Percentiles rank a stretch among this genome's conserved stretches.
phyloP scores from a whole-genome alignment of 352 stramenopile genomes.

The Lagenidium sp. region DNA sequence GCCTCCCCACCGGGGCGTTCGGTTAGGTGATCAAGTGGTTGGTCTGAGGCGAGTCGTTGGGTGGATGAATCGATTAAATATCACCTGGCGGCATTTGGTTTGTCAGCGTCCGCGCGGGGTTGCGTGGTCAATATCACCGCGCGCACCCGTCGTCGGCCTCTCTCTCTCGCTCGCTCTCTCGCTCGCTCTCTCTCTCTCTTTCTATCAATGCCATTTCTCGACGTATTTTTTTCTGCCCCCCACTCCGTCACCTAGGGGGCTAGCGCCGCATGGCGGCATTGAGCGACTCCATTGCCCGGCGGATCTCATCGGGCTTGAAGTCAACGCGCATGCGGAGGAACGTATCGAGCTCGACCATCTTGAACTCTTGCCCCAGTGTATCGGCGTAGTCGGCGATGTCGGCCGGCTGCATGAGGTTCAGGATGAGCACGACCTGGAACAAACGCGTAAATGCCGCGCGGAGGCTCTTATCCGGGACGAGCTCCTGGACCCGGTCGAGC shows the following conservation, averaged over 20 bases:
- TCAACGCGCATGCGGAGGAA: conserved; percentile 63
- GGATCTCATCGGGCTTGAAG: conserved; percentile 47
- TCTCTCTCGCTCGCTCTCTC: no score
- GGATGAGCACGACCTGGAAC: conserved; percentile 69
- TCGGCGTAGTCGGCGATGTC: conserved; percentile 65
- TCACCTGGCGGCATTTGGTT: no score
- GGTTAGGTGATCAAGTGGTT: conserved; percentile 21
- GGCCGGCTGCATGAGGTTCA: conserved; percentile 69
- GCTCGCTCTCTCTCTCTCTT: no score
- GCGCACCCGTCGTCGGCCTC: no score
- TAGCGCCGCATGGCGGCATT: no score
- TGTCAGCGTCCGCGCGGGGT: no score
- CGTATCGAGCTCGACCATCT: conserved; percentile 32
- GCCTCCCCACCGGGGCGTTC: conserved; percentile 49
- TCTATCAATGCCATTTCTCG: no score
- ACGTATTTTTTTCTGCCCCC: no score
- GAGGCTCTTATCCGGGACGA: conserved; percentile 48
- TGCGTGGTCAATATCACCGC: no score
- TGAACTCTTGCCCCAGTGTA: conserved; percentile 38
- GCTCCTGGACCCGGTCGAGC: conserved; percentile 33
- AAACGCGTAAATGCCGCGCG: conserved; percentile 58
- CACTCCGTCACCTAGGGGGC: no score
- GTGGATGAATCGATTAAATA: no score
- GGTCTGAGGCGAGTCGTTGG: no score
- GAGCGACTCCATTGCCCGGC: conserved; percentile 16